A percentile compares a stretch with the other conserved stretches of the same genome.
Conservation (phyloP, 192 early-diverging fungal species). For the Dimargaris cristalligena region DNA sequence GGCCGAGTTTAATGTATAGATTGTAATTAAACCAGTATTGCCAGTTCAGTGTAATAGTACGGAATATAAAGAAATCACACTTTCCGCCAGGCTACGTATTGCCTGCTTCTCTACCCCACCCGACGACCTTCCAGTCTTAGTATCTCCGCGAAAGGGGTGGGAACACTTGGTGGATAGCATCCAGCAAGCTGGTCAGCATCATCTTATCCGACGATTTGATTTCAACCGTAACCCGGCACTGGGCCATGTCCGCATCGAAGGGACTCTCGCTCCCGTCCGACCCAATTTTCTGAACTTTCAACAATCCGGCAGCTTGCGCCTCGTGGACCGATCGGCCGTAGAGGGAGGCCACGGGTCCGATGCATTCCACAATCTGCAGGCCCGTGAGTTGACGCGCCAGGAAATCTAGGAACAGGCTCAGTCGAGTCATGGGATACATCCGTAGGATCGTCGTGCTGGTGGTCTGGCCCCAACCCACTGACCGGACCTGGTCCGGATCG, state of each 20-base stretch:
- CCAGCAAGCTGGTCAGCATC: constrained; percentile 17
- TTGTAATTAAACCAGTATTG: no score
- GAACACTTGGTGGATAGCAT: not conserved
- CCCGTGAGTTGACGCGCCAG: constrained; percentile 26
- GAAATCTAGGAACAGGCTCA: constrained; percentile 29
- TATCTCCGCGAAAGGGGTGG: not conserved
- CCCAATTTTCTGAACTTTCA: constrained; percentile 20
- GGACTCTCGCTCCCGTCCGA: constrained; percentile 11
- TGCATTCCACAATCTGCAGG: constrained; percentile 35
- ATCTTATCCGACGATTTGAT: constrained; percentile 37
- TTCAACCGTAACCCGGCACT: constrained; percentile 26
- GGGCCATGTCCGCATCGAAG: constrained; percentile 13
- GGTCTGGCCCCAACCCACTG: not conserved
- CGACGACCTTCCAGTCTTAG: no score
- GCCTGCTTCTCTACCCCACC: no score
- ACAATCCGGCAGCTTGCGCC: constrained; percentile 34
- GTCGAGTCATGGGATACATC: constrained; percentile 9
- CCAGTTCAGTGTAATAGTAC: no score
- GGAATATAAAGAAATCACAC: no score
- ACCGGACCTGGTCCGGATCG: constrained; percentile 16
- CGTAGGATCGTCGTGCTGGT: constrained; percentile 20
- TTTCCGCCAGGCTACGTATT: no score
- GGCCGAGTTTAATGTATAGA: no score
- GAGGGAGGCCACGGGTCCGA: constrained; percentile 37
- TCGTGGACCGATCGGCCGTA: constrained; percentile 39